Evolutionary conservation across 352 stramenopile species (phyloP).

Genomic region (Plasmopara viticola): DNA sequence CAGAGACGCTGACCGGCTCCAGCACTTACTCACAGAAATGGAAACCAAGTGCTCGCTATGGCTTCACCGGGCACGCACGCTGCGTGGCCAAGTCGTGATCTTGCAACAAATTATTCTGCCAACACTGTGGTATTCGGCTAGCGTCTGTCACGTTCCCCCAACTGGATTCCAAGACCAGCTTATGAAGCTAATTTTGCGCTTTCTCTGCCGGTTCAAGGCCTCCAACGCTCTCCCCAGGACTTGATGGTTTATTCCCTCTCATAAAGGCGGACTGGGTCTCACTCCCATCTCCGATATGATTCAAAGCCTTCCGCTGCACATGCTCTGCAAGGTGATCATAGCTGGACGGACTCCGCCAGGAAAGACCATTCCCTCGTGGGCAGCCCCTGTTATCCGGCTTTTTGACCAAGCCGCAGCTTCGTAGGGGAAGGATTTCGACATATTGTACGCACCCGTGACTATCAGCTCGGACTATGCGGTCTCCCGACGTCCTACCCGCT

Average conservation of each 20-base stretch:
- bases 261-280: not conserved
- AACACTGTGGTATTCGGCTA: not conserved
- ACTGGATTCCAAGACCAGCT: slow-evolving; percentile 2
- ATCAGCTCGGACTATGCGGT: not conserved
- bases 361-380: not conserved
- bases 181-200: not conserved
- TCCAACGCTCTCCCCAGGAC: not conserved
- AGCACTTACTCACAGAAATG: not conserved
- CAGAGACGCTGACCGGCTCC: not conserved
- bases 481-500: not conserved
- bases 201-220: not conserved
- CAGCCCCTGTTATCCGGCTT: not conserved
- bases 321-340: slow-evolving; percentile 1
- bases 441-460: not conserved
- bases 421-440: not conserved
- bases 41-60: not conserved
- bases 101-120: not conserved
- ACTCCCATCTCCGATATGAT: not conserved
- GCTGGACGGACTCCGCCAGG: not conserved
- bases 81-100: not conserved
- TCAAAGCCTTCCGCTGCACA: not conserved
- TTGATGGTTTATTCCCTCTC: not conserved
- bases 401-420: not conserved
- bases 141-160: not conserved
- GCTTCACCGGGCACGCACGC: too few relatives aligned